Conservation (phyloP, 208 protist genomes). For the Wallacemonas sp. region DNA sequence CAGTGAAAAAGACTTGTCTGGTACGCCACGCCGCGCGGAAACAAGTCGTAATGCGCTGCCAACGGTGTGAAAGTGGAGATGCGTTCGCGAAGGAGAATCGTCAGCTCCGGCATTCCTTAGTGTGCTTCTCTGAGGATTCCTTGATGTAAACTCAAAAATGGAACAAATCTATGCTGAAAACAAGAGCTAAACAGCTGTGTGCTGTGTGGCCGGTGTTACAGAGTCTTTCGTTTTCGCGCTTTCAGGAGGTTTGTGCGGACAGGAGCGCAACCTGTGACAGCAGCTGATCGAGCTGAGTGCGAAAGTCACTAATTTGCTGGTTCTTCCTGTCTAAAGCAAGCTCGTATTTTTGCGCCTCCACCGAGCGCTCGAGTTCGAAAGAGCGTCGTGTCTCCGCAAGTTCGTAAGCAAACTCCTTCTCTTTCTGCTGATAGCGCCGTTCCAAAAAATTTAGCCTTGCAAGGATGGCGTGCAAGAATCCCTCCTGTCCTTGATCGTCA, state of each 20-base stretch:
- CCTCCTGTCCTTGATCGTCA: conserved; percentile 8
- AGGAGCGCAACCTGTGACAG: conserved; percentile 27
- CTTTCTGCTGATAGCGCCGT: conserved; percentile 43
- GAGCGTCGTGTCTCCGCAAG: conserved; percentile 56
- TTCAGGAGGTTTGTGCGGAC: conserved; percentile 6
- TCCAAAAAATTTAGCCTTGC: conserved; percentile 73
- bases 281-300: conserved; percentile 65
- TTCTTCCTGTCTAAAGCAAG: conserved; percentile 82
- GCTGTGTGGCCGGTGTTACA: too few relatives aligned
- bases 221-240: too few relatives aligned
- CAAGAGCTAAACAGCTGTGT: too few relatives aligned
- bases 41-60: too few relatives aligned
- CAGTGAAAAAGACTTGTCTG: too few relatives aligned
- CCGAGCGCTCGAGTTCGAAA: conserved; percentile 56
- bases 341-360: conserved; percentile 57
- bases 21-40: too few relatives aligned
- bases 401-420: conserved; percentile 52
- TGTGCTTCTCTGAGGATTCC: too few relatives aligned
- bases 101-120: too few relatives aligned
- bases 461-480: conserved; percentile 52
- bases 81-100: too few relatives aligned
- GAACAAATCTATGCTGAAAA: not conserved
- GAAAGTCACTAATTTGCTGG: conserved; percentile 77
- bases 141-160: not conserved
- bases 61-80: too few relatives aligned